These are phyloP conservation scores for Eleusine indica DNA, from an alignment of 176 grass and related monocot species.

Conservation along the genomic window DNA sequence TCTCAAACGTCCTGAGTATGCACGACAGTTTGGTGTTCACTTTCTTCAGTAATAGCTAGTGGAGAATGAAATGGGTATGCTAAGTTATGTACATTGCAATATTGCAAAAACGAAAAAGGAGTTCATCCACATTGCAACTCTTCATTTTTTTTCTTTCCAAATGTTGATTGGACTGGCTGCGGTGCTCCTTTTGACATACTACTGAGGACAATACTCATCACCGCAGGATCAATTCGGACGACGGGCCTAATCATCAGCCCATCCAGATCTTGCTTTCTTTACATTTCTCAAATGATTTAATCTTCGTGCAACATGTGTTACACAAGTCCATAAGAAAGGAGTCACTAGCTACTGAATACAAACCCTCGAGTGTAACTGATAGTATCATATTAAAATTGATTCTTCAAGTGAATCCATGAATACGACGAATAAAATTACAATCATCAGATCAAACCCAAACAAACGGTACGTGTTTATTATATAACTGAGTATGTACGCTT, in stretches of 20 bases:
- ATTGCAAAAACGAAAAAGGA: not conserved
- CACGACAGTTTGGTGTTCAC: not conserved
- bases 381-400: too few relatives aligned
- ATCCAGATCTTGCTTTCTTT: too few relatives aligned
- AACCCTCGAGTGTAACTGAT: too few relatives aligned
- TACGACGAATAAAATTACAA: not conserved
- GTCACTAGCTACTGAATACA: not conserved
- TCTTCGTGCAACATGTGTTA: too few relatives aligned
- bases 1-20: slow-evolving; percentile 14
- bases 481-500: too few relatives aligned
- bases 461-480: too few relatives aligned
- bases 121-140: not conserved
- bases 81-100: not conserved
- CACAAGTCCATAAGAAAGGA: not conserved
- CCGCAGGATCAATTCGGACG: not conserved
- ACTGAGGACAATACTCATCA: not conserved
- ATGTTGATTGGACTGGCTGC: not conserved
- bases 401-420: not conserved
- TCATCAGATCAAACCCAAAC: not conserved
- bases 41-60: not conserved
- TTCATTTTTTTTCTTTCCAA: too few relatives aligned
- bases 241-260: not conserved
- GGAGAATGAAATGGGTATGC: not conserved
- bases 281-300: too few relatives aligned
- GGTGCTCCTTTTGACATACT: not conserved